Base-by-base conservation (phyloP, 768 basidiomycete species). In the Galerina sulciceps region DNA sequence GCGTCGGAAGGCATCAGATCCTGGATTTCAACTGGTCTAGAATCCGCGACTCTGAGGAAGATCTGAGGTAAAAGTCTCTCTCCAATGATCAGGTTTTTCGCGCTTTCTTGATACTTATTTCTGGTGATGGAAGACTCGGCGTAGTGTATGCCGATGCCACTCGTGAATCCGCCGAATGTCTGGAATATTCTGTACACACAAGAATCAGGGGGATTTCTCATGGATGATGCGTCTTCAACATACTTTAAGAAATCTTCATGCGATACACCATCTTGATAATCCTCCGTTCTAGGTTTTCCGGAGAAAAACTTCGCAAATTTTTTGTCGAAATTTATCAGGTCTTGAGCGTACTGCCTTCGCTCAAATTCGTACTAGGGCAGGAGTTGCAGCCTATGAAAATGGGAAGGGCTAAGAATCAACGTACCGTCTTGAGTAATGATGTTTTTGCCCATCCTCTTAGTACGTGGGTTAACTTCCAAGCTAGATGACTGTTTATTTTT, bases 321-420 rank as follows among this genome's bases (percentile, higher is more conserved):
- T 62, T 82, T 84, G 68, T 92, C 90, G 64, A 89, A 91, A 48
- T 81, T 64, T 57, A 91, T 91, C 58, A 93, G 77, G 57, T 90
- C 88, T 70, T 87, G 81, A 0, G 91, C 90, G 58, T 84, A 89
- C 62, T 81, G 82, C 49, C 82, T 79, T 23, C 91, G 79, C 65
- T 93, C 91, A 23, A 74, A 58, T 68, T 90, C 87, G 67, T 91
- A 90, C 89, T 90, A 53, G 0, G 40, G n/a, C 38, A 22, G 2
- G 22, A 45, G 15, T 31, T 6, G 31, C 34, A 10, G 46, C 43
- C 20, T 37, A 34, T 23, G 17, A 17, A 10, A 26, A 8, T 6
- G 2, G 14, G 42, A 40, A 59, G 46, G 44, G 17, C 35, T 22
- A 53, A 8, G 40, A 46, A 40, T 47, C 8, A 48, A 60, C 26